Evolutionary conservation across 306 rosid genomes (phyloP), one percentile per base, ranked within the genome.

Genomic region (Betula pendula): DNA sequence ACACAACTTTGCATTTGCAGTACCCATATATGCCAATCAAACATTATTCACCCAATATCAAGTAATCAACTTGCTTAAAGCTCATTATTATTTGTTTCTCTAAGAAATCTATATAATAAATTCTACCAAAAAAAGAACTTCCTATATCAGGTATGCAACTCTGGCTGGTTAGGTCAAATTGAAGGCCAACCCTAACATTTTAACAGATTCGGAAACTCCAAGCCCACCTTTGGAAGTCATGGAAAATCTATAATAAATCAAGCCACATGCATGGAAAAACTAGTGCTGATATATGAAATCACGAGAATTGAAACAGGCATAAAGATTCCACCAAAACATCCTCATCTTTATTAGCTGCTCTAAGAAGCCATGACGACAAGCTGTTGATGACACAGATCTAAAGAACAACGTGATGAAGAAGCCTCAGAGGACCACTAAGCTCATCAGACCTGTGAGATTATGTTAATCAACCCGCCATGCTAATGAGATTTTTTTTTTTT

Each of bases 1-100:
- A 27, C 19, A 29, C 6, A 14, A 29, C 1, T 52, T 52, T 52
- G 78, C 79, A 33, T 52, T 52, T 52, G 78, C 79, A 33, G 27
- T 52, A 49, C 50, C 19, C 14, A 42, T 27, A 29, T 22, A 33
- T 53, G 60, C 25, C 60, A 4, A 53, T 53, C 60, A 27, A 20
- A 8, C 42, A 6, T 60, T 60, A 6, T 60, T 60, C 68, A 27
- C 68, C 42, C 16, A 60, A 27, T 27, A 13, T 29, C n/a, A 27
- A 60, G 68, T 31, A 60, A 56, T 11, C 25, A 55, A 27, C 68
- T 60, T 66, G 49, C 29, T 38, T 66, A 19, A 38, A 35, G 48
- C 4, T n/a, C 47, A 38, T 38, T 40, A 3, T 66, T 66, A 35
- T 17, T 9, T 66, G 70, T 42, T 66, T 40, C 27, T 66, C 42